Percentiles rank a stretch among this genome's conserved stretches.
Conservation (phyloP, 2,329 filamentous ascomycete species). For the Tolypocladium inflatum region DNA sequence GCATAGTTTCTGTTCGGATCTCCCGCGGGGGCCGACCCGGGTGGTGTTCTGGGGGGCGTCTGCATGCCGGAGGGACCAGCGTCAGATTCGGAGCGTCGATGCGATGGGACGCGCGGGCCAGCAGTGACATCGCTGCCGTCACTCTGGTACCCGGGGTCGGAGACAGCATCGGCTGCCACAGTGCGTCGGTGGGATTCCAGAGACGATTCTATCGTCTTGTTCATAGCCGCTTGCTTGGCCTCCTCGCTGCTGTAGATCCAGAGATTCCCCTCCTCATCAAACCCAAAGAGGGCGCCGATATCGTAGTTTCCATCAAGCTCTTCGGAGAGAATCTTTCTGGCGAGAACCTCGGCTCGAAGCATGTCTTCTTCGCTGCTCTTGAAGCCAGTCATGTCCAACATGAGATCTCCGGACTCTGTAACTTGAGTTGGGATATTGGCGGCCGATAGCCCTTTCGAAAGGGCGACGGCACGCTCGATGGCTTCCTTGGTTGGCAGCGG, state of each 20-base stretch:
- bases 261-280: constrained; percentile 92
- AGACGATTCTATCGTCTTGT: constrained; percentile 46
- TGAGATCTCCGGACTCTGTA: constrained; percentile 87
- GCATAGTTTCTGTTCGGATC: constrained; percentile 84
- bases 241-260: constrained; percentile 99
- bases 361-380: constrained; percentile 92
- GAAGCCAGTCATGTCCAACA: constrained; percentile 97
- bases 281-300: constrained; percentile 88
- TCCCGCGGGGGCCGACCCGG: constrained; percentile 52
- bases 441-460: constrained; percentile 79
- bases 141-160: constrained; percentile 91
- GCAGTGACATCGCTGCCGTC: constrained; percentile 61
- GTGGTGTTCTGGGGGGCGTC: constrained; percentile 61
- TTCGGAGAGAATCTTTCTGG: constrained; percentile 83
- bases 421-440: constrained; percentile 90
- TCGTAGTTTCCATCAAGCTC: constrained; percentile 94
- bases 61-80: constrained; percentile 42
- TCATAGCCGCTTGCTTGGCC: constrained; percentile 80
- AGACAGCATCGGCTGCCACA: constrained; percentile 67
- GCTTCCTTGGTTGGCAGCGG: constrained; percentile 65
- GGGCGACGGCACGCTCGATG: constrained; percentile 68
- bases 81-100: constrained; percentile 60
- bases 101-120: constrained; percentile 35
- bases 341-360: constrained; percentile 83
- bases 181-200: constrained; percentile 36